Conservation (phyloP, 371 early-diverging fungal genomes). For the Syncephalastrum racemosum region DNA sequence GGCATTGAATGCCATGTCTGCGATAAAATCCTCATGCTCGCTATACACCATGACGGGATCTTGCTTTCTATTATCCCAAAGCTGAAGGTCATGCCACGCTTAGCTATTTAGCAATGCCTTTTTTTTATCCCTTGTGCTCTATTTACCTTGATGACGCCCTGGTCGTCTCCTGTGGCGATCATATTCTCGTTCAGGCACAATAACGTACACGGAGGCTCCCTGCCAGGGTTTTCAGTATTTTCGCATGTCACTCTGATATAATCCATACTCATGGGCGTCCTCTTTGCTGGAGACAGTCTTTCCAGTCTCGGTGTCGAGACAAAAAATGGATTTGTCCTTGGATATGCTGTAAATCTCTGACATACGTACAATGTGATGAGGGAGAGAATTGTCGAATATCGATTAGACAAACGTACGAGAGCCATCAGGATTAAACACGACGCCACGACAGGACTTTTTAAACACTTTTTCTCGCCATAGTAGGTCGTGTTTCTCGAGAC, state of each 20-base stretch:
- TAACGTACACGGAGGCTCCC: conserved; percentile 74
- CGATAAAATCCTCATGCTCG: conserved; percentile 87
- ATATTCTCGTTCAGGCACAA: conserved; percentile 64
- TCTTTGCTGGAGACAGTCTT: conserved; percentile 56
- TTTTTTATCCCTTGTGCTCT: not conserved
- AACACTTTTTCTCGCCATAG: conserved; percentile 64
- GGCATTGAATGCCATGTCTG: conserved; percentile 71
- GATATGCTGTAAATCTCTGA: conserved; percentile 71
- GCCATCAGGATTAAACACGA: conserved; percentile 78
- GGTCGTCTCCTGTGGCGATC: conserved; percentile 90
- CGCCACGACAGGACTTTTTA: conserved; percentile 82
- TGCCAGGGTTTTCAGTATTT: conserved; percentile 16
- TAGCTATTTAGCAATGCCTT: not conserved
- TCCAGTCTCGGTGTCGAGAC: conserved; percentile 72
- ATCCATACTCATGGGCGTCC: conserved; percentile 73
- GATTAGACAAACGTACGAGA: conserved; percentile 29
- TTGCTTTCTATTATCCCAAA: conserved; percentile 85
- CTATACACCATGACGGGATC: conserved; percentile 66
- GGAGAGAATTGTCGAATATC: too few relatives aligned
- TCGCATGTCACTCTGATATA: not conserved
- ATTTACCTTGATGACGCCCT: conserved; percentile 78
- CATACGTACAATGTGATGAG: not conserved
- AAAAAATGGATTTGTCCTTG: conserved; percentile 75
- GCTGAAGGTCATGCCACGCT: conserved; percentile 23
- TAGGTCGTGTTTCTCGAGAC: conserved; percentile 50